These are phyloP conservation scores for Yarrowia alimentaria DNA, from an alignment of 805 yeast genomes.

Conservation along the genomic window DNA sequence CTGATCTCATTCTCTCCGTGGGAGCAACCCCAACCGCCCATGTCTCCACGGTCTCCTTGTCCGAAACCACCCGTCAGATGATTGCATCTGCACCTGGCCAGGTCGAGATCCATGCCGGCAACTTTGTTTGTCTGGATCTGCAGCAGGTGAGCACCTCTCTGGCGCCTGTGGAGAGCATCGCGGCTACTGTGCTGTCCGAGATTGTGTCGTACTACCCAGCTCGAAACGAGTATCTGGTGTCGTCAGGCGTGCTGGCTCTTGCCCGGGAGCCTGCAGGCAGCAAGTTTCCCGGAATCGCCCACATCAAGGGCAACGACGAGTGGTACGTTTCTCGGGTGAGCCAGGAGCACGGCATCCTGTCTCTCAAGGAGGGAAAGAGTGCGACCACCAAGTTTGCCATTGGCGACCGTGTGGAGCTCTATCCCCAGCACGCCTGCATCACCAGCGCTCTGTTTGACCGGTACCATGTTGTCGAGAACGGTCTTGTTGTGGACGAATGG, in stretches of 20 bases:
- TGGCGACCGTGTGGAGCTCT: slow-evolving; percentile 55
- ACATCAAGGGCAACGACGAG: slow-evolving; percentile 44
- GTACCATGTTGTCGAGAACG: slow-evolving; percentile 54
- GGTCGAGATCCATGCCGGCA: slow-evolving; percentile 79
- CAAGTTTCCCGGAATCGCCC: slow-evolving; percentile 60
- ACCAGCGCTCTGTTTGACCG: slow-evolving; percentile 58
- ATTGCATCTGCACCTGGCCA: slow-evolving; percentile 35
- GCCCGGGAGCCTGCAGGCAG: slow-evolving; percentile 62
- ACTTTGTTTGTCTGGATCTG: slow-evolving; percentile 67
- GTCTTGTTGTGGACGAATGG: slow-evolving; percentile 61
- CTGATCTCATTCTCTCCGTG: slow-evolving; percentile 56
- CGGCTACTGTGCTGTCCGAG: slow-evolving; percentile 56
- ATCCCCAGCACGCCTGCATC: slow-evolving; percentile 73
- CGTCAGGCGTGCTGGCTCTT: slow-evolving; percentile 71
- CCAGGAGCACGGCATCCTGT: slow-evolving; percentile 78
- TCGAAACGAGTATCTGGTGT: slow-evolving; percentile 63
- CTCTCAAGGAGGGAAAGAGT: slow-evolving; percentile 11
- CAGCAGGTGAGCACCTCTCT: slow-evolving; percentile 76
- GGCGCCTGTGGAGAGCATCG: slow-evolving; percentile 46
- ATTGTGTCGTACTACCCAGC: slow-evolving; percentile 58
- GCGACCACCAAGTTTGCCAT: slow-evolving; percentile 30
- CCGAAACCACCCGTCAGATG: slow-evolving; percentile 3
- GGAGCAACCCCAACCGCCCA: slow-evolving; percentile 56
- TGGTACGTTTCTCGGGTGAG: slow-evolving; percentile 70
- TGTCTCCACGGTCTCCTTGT: background rate